A percentile compares a stretch with the other conserved stretches of the same genome.
phyloP scores from a whole-genome alignment of 148 eudicot genomes.

The Arctostaphylos glauca region DNA sequence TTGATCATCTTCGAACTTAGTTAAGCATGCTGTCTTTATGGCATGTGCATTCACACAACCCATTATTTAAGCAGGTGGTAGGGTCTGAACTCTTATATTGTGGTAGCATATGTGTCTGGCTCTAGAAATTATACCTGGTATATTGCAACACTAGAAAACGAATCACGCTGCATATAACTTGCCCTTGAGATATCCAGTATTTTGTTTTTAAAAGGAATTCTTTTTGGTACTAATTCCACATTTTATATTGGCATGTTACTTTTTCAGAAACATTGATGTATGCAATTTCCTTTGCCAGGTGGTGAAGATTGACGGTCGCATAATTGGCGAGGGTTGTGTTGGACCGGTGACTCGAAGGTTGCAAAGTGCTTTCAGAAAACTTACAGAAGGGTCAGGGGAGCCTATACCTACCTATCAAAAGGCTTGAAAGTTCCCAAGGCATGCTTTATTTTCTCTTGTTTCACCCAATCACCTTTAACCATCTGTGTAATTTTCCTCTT shows the following conservation, averaged over 20 bases:
- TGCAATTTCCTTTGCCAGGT: constrained; percentile 40
- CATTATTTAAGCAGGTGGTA: neutral
- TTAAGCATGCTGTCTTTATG: neutral
- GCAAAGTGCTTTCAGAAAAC: constrained; percentile 58
- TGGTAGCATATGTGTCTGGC: constrained; percentile 1
- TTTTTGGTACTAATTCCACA: neutral
- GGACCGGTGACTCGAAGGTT: constrained; percentile 77
- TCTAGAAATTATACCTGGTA: neutral
- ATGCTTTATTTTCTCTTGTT: neutral
- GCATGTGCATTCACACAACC: neutral
- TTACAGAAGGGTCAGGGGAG: constrained; percentile 70
- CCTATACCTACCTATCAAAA: constrained; percentile 69
- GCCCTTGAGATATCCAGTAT: neutral
- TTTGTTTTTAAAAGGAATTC: neutral
- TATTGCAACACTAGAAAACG: neutral
- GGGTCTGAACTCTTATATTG: neutral
- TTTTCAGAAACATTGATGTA: neutral
- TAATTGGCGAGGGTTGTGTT: constrained; percentile 68
- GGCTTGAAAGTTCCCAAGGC: constrained; percentile 21
- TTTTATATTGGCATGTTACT: neutral
- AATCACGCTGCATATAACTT: neutral
- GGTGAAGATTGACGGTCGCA: constrained; percentile 76
- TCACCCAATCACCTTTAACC: neutral
- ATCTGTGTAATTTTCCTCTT: neutral
- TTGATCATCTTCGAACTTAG: neutral